Evolutionary conservation across 805 yeast genomes (phyloP).

Genomic region (Diddensiella transvaalensis): DNA sequence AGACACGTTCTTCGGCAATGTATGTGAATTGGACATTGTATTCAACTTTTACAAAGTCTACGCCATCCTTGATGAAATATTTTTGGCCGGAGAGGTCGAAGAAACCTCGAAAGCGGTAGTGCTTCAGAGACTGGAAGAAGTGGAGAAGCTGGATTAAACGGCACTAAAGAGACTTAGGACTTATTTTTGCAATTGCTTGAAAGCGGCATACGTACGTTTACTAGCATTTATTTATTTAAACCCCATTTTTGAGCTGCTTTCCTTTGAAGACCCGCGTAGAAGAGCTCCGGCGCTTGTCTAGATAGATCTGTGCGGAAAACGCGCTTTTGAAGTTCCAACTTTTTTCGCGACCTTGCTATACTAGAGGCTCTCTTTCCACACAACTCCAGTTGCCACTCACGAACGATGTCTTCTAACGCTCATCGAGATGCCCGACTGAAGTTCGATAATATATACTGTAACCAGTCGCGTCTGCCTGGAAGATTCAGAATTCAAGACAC

Average conservation of each 20-base stretch:
- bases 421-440: constrained; percentile 38
- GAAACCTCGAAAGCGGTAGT: constrained; percentile 74
- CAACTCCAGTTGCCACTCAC: too few relatives aligned
- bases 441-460: constrained; percentile 85
- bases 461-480: constrained; percentile 80
- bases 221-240: too few relatives aligned
- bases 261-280: too few relatives aligned
- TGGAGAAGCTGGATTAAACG: constrained; percentile 60
- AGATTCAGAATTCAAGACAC: constrained; percentile 91
- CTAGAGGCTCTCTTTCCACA: too few relatives aligned
- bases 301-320: too few relatives aligned
- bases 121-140: constrained; percentile 56
- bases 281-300: too few relatives aligned
- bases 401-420: not conserved
- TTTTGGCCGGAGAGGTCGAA: constrained; percentile 84
- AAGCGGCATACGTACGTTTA: too few relatives aligned
- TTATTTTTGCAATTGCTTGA: too few relatives aligned
- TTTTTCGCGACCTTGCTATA: too few relatives aligned
- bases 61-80: constrained; percentile 79
- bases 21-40: constrained; percentile 89
- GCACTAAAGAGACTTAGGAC: too few relatives aligned
- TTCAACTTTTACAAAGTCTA: constrained; percentile 87
- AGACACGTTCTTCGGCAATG: constrained; percentile 82
- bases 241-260: too few relatives aligned
- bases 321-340: too few relatives aligned